Evolutionary conservation across 345 rosid genomes (phyloP).

Genomic region (Clarkia xantiana): DNA sequence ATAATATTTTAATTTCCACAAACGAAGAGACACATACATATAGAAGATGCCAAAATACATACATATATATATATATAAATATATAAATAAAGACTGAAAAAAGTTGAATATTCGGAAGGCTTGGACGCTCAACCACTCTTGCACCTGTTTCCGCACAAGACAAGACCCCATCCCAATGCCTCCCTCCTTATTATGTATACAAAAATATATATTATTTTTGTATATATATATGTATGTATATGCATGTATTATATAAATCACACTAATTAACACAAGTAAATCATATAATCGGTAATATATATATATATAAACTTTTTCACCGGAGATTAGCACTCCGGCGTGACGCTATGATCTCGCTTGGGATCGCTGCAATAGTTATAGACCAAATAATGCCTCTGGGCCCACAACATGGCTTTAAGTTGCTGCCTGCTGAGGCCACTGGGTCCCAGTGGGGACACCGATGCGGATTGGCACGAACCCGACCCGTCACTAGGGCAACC

Average conservation of each 20-base stretch:
- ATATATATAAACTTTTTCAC: not conserved
- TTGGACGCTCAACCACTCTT: slow-evolving; percentile 30
- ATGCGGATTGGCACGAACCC: slow-evolving; percentile 34
- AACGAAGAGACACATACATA: too few relatives aligned
- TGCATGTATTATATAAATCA: not conserved
- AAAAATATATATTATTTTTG: too few relatives aligned
- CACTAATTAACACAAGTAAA: too few relatives aligned
- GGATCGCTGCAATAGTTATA: slow-evolving; percentile 78
- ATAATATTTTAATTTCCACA: too few relatives aligned
- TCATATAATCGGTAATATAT: not conserved
- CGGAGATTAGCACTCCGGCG: slow-evolving; percentile 80
- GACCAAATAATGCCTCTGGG: slow-evolving; percentile 52
- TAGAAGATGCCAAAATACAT: too few relatives aligned
- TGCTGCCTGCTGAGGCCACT: slow-evolving; percentile 49
- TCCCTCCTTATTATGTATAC: too few relatives aligned
- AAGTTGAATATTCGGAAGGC: slow-evolving; percentile 3
- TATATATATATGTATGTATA: not conserved
- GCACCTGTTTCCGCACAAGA: slow-evolving; percentile 15
- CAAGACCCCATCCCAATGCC: slow-evolving; percentile 31
- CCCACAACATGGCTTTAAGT: slow-evolving; percentile 53
- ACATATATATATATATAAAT: too few relatives aligned
- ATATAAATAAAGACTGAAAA: too few relatives aligned
- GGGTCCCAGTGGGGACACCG: slow-evolving; percentile 24
- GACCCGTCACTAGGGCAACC: slow-evolving; percentile 37
- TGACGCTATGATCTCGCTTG: slow-evolving; percentile 53